Percentiles rank a stretch among this genome's conserved stretches.
Evolutionary conservation across 164 flowering plant species (phyloP).

Genomic region (Brasenia schreberi): DNA sequence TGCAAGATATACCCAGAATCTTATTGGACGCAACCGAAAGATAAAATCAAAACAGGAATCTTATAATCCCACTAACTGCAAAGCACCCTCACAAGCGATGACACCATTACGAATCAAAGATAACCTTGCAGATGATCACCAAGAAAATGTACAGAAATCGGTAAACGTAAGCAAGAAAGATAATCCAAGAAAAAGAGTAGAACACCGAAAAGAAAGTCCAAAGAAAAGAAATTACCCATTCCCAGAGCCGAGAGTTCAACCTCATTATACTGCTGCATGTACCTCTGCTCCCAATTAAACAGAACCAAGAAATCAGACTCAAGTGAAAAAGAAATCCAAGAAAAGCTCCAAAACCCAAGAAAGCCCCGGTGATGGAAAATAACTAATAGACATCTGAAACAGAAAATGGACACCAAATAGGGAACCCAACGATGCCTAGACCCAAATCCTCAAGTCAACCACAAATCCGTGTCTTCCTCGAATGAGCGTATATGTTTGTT

Average conservation of each 20-base stretch:
- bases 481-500: too few relatives aligned
- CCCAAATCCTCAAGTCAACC: too few relatives aligned
- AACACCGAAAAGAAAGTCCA: not conserved
- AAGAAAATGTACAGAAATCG: not conserved
- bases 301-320: not conserved
- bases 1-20: not conserved
- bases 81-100: not conserved
- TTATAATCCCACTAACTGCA: not conserved
- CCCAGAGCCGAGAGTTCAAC: conserved; percentile 81
- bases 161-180: not conserved
- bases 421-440: not conserved
- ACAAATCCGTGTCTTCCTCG: too few relatives aligned
- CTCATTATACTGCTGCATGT: conserved; percentile 59
- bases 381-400: not conserved
- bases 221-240: conserved; percentile 36
- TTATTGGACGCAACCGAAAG: not conserved
- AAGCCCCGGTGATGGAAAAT: not conserved
- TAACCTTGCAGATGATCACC: not conserved
- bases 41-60: not conserved
- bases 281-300: conserved; percentile 39
- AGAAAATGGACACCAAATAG: not conserved
- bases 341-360: not conserved
- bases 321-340: not conserved
- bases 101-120: not conserved
- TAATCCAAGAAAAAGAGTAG: not conserved